Percentiles rank a stretch among this genome's conserved stretches.
phyloP scores from a whole-genome alignment of 2,329 filamentous ascomycete genomes.

The Mycogone perniciosa region DNA sequence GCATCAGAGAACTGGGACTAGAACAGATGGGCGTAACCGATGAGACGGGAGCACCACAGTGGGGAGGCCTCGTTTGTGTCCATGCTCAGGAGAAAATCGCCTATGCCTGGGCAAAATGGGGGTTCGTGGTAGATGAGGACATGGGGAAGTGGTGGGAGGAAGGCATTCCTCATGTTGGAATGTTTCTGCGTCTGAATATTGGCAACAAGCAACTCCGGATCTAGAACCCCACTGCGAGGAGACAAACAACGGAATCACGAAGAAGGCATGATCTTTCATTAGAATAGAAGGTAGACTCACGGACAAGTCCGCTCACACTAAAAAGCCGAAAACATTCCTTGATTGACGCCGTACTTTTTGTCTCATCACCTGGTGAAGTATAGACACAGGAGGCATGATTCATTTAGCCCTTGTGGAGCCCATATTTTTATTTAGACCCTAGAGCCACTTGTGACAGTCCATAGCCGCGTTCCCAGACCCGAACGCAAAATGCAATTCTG shows the following conservation, averaged over 20 bases:
- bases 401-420: conserved; percentile 35
- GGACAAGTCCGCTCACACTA: not conserved
- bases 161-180: conserved; percentile 77
- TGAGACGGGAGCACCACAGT: conserved; percentile 45
- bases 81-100: conserved; percentile 69
- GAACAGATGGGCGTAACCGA: conserved; percentile 36
- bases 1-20: conserved; percentile 38
- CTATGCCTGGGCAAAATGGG: conserved; percentile 61
- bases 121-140: conserved; percentile 65
- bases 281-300: not conserved
- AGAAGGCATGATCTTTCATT: not conserved
- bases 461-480: conserved; percentile 40
- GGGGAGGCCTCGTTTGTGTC: conserved; percentile 69
- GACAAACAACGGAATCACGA: not conserved
- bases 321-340: not conserved
- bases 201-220: conserved; percentile 21
- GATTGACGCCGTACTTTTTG: conserved; percentile 9
- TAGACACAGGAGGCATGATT: conserved; percentile 18
- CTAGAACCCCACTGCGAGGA: conserved; percentile 7
- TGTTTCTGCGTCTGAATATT: conserved; percentile 55
- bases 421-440: conserved; percentile 39
- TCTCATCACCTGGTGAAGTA: conserved; percentile 8
- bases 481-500: conserved; percentile 44
- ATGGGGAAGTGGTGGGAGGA: conserved; percentile 80
- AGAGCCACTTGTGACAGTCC: conserved; percentile 37